Percentiles rank a stretch among this genome's conserved stretches.
These are phyloP conservation scores for Sporothrix pallida DNA, from an alignment of 2,329 filamentous ascomycete genomes.

Conservation along the genomic window DNA sequence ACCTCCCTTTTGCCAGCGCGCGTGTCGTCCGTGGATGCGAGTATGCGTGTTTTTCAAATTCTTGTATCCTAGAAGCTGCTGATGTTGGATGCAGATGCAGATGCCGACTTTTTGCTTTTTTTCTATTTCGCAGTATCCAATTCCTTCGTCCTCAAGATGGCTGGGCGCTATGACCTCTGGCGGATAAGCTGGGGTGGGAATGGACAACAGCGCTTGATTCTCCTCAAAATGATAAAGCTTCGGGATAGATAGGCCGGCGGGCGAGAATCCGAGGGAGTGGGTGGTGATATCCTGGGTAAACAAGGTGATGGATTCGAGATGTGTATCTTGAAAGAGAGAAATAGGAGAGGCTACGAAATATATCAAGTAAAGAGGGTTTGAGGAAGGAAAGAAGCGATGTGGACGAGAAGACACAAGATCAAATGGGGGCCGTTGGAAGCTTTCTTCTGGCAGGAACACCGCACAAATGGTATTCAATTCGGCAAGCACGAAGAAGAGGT, in stretches of 20 bases:
- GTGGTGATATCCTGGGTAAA: slow-evolving; percentile 7
- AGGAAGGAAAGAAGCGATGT: slow-evolving; percentile 12
- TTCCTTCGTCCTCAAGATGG: slow-evolving; percentile 2
- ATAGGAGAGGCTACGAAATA: slow-evolving; percentile 2
- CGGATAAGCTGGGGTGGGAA: slow-evolving; percentile 9
- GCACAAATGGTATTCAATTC: slow-evolving; percentile 11
- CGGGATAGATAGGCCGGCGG: neutral
- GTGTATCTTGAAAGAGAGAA: neutral
- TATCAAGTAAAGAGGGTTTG: neutral
- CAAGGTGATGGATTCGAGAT: neutral
- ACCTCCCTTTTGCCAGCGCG: neutral
- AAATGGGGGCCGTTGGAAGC: neutral
- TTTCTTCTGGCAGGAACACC: neutral
- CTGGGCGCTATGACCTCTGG: slow-evolving; percentile 24
- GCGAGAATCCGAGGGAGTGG: slow-evolving; percentile 14
- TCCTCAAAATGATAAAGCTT: neutral
- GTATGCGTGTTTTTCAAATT: neutral
- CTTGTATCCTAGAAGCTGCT: neutral
- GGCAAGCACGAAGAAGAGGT: slow-evolving; percentile 28
- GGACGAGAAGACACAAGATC: neutral
- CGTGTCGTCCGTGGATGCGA: neutral
- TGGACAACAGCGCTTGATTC: neutral
- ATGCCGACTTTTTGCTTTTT: neutral
- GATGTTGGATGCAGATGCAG: slow-evolving; percentile 16
- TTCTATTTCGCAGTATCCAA: neutral